Conservation (phyloP, 2,329 filamentous ascomycete genomes). For the Magnaporthiopsis rhizophila region DNA sequence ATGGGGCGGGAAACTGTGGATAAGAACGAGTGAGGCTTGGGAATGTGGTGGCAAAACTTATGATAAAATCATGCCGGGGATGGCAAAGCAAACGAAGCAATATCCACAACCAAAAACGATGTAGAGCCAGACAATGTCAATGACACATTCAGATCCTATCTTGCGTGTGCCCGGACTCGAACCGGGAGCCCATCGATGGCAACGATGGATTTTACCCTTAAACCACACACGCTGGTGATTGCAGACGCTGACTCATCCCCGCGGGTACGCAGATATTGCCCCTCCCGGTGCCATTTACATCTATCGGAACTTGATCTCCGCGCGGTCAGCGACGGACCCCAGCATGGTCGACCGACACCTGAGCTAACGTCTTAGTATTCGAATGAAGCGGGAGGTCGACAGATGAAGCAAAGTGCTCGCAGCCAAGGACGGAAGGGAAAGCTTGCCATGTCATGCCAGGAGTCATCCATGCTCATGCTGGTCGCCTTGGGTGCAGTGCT, state of each 20-base stretch:
- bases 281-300: too few species aligned
- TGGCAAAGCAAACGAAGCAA: neutral
- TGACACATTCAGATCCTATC: too few species aligned
- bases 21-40: neutral
- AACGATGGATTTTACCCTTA: slow-evolving; percentile 48
- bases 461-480: too few species aligned
- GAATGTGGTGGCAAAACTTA: neutral
- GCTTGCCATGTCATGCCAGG: neutral
- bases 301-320: too few species aligned
- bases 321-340: too few species aligned
- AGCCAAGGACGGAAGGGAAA: too few species aligned
- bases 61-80: too few species aligned
- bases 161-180: slow-evolving; percentile 6
- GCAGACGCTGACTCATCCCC: neutral
- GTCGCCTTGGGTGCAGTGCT: neutral
- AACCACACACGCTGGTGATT: slow-evolving; percentile 26
- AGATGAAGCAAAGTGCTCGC: neutral
- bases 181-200: slow-evolving; percentile 36
- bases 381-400: neutral
- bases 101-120: too few species aligned
- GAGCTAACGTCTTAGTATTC: neutral
- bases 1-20: neutral
- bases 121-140: too few species aligned
- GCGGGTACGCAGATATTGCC: too few species aligned
- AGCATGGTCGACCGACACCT: too few species aligned